A percentile compares a stretch with the other conserved stretches of the same genome.
These are phyloP conservation scores for Tilletia walkeri DNA, from an alignment of 1,284 basidiomycete genomes.

Conservation along the genomic window DNA sequence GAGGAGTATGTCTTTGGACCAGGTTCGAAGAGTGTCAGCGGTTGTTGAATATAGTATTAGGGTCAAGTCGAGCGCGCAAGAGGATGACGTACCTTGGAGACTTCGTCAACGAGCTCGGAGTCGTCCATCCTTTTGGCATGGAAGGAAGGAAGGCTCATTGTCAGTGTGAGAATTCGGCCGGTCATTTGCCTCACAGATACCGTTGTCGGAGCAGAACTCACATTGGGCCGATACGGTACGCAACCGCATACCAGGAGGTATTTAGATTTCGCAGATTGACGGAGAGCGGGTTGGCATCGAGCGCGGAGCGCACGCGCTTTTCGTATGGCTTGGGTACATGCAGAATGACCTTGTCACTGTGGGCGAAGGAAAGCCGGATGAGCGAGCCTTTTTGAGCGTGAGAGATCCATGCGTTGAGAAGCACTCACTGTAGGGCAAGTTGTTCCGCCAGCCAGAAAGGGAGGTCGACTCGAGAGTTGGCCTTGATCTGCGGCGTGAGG, in stretches of 20 bases:
- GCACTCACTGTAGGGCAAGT: constrained; percentile 45
- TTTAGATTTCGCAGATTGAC: constrained; percentile 45
- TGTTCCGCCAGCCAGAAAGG: constrained; percentile 53
- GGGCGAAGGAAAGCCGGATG: background rate
- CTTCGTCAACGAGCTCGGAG: constrained; percentile 34
- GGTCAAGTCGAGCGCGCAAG: no score
- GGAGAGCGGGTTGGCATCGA: constrained; percentile 45
- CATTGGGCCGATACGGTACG: constrained; percentile 43
- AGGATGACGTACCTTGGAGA: constrained; percentile 30
- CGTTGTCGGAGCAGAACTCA: constrained; percentile 23
- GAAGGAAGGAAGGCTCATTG: background rate
- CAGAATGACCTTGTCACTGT: constrained; percentile 45
- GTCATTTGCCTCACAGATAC: no score
- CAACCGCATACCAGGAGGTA: constrained; percentile 52
- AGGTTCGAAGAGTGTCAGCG: background rate
- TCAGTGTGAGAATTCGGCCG: background rate
- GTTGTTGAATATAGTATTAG: background rate
- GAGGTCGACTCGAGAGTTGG: constrained; percentile 41
- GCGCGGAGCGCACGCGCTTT: constrained; percentile 42
- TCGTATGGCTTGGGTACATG: constrained; percentile 47
- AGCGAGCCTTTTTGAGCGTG: background rate
- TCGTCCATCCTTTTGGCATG: constrained; percentile 37
- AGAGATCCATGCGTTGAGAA: no score
- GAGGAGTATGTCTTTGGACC: constrained; percentile 38
- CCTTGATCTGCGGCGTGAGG: constrained; percentile 29